Base-by-base conservation (phyloP, 2,329 filamentous ascomycete genomes). In the Purpureocillium takamizusanense region DNA sequence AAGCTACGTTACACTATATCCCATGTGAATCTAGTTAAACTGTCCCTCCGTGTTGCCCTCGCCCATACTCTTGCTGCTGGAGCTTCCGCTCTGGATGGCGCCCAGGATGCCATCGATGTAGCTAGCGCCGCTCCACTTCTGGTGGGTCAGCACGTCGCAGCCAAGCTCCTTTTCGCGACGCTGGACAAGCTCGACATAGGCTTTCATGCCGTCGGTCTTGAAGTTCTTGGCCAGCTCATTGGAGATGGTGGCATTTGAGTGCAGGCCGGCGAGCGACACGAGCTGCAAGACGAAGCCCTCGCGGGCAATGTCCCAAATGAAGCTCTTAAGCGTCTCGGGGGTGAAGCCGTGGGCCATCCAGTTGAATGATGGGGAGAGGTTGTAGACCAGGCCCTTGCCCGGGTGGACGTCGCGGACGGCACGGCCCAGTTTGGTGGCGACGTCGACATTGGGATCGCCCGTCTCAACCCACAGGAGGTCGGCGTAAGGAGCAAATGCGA, bases 381-480 rank as follows among this genome's bases (percentile, higher is more conserved):
- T 98, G 68, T 98, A 98, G 1, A 97, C 90, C 17, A 98, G 75
- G 28, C 86, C 84, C 74, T 97, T 97, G 43, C 77, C 79, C 0
- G 88, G 86, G 51, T 77, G 70, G 4, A 65, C 68, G 0, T 67
- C 63, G 39, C 84, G 78, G 43, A 98, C 92, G 33, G 87, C 76
- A 10, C 75, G 73, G 11, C 85, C 86, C 37, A 98, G 87, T 36
- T 73, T 70, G 4, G 74, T 69, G 0, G 86, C 87, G 27, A 94
- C 85, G 36, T 76, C 62, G 10, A 97, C 86, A 48, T 79, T 82
- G 16, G 92, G 90, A 49, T 92, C 84, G 35, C 86, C 90, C 1
- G 92, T 97, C 67, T 98, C 92, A 35, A 97, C 86, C 92, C 92
- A 98, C 11, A 97, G 74, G 14, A 98, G 81, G 60, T 98, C 92